Conservation (phyloP, 2,329 filamentous ascomycete species). For the Phialemonium atrogriseum region DNA sequence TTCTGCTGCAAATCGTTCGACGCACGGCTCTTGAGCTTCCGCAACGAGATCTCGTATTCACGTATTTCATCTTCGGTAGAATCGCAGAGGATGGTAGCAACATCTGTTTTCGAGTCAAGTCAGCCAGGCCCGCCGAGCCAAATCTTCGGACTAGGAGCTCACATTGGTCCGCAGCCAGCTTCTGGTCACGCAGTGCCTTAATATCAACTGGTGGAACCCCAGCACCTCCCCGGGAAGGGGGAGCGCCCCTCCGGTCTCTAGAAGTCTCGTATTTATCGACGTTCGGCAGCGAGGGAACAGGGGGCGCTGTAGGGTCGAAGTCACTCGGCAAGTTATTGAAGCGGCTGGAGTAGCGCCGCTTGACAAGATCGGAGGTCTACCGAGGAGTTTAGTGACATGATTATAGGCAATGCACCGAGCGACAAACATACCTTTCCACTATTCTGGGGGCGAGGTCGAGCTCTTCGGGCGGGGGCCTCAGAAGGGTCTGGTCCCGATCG, state of each 20-base stretch:
- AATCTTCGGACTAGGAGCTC: conserved; percentile 26
- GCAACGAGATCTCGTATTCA: conserved; percentile 68
- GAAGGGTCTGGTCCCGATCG: too few relatives aligned
- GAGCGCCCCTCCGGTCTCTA: conserved; percentile 36
- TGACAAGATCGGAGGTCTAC: conserved; percentile 74
- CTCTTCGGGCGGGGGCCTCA: conserved; percentile 25
- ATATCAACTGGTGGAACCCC: conserved; percentile 62
- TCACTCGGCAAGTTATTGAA: conserved; percentile 72
- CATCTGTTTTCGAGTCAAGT: conserved; percentile 32
- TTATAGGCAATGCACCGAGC: conserved; percentile 3
- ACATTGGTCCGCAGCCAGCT: conserved; percentile 73
- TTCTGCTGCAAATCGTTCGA: conserved; percentile 85
- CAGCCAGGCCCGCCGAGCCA: too few relatives aligned
- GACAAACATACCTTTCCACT: conserved; percentile 44
- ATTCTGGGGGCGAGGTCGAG: conserved; percentile 40
- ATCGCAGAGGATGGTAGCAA: conserved; percentile 66
- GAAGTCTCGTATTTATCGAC: conserved; percentile 48
- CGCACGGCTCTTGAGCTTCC: conserved; percentile 69
- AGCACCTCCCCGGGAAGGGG: conserved; percentile 42
- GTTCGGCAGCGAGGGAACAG: conserved; percentile 60
- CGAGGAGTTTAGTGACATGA: conserved; percentile 8
- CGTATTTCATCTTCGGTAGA: conserved; percentile 82
- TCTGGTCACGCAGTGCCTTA: conserved; percentile 71
- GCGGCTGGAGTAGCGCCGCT: conserved; percentile 86
- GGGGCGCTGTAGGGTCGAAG: conserved; percentile 59